Evolutionary conservation across 2,329 filamentous ascomycete species (phyloP).

Genomic region (Fusarium sp.): DNA sequence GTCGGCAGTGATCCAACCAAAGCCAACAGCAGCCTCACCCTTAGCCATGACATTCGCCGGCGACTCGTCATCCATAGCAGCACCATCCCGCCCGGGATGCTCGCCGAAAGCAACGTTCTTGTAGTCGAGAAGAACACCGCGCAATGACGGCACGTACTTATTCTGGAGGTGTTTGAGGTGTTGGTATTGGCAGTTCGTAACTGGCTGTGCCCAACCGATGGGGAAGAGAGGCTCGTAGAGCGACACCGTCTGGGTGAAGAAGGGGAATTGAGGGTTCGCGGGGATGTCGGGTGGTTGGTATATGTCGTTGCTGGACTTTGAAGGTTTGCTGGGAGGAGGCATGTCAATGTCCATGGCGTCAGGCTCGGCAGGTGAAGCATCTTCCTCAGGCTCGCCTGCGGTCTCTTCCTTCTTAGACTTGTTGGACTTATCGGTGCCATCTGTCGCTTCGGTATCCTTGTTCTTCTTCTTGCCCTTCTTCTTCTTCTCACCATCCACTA

Average conservation of each 20-base stretch:
- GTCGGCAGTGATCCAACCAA: conserved; percentile 89
- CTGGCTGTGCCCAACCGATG: conserved; percentile 75
- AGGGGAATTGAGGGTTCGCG: conserved; percentile 70
- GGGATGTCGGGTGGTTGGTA: conserved; percentile 57
- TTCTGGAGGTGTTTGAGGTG: conserved; percentile 81
- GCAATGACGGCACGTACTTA: conserved; percentile 79
- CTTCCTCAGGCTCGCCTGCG: conserved; percentile 25
- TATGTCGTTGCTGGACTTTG: conserved; percentile 51
- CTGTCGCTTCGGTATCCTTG: conserved; percentile 42
- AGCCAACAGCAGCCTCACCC: conserved; percentile 88
- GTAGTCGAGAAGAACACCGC: conserved; percentile 82
- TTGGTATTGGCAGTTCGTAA: conserved; percentile 79
- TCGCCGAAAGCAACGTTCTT: conserved; percentile 76
- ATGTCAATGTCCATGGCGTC: conserved; percentile 59
- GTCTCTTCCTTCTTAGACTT: conserved; percentile 49
- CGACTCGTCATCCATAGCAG: conserved; percentile 63
- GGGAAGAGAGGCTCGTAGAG: conserved; percentile 84
- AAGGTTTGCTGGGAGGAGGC: conserved; percentile 48
- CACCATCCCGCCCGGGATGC: conserved; percentile 63
- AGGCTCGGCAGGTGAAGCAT: conserved; percentile 36
- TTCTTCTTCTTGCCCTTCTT: conserved; percentile 51
- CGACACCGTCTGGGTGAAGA: conserved; percentile 83
- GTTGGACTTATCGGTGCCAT: conserved; percentile 48
- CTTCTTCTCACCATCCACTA: conserved; percentile 43
- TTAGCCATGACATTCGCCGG: conserved; percentile 65